Evolutionary conservation across 495 filamentous ascomycete genomes (phyloP).

Genomic region (Tuber borchii): DNA sequence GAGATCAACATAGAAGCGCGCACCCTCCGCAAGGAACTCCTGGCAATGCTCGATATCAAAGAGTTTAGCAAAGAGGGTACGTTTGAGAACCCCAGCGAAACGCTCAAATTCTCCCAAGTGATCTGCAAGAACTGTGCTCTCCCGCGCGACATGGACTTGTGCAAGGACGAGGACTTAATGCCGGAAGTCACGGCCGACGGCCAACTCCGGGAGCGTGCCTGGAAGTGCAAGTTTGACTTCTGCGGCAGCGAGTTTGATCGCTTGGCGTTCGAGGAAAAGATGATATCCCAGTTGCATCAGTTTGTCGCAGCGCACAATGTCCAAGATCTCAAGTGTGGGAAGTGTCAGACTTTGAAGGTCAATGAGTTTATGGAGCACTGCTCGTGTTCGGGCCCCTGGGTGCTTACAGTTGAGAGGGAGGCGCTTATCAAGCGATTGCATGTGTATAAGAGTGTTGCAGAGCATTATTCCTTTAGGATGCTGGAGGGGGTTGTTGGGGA

Average conservation of each 20-base stretch:
- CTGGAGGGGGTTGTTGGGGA: constrained; percentile 65
- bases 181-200: constrained; percentile 47
- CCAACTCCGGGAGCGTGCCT: constrained; percentile 50
- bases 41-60: constrained; percentile 82
- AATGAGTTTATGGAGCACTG: constrained; percentile 98
- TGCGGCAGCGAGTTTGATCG: constrained; percentile 70
- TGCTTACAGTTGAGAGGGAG: constrained; percentile 60
- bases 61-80: constrained; percentile 83
- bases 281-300: constrained; percentile 70
- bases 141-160: constrained; percentile 83
- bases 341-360: constrained; percentile 59
- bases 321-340: constrained; percentile 81
- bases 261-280: constrained; percentile 71
- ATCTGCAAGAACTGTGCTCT: constrained; percentile 83
- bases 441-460: constrained; percentile 67
- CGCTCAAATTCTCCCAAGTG: constrained; percentile 64
- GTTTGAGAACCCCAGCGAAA: constrained; percentile 78
- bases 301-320: constrained; percentile 72
- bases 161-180: constrained; percentile 80
- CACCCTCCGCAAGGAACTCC: constrained; percentile 77
- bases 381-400: constrained; percentile 81
- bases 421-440: constrained; percentile 59
- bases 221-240: constrained; percentile 61
- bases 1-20: constrained; percentile 79
- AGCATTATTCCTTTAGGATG: constrained; percentile 73